Evolutionary conservation across 139 green algal species (phyloP).

Genomic region (Edaphochlamys debaryana): DNA sequence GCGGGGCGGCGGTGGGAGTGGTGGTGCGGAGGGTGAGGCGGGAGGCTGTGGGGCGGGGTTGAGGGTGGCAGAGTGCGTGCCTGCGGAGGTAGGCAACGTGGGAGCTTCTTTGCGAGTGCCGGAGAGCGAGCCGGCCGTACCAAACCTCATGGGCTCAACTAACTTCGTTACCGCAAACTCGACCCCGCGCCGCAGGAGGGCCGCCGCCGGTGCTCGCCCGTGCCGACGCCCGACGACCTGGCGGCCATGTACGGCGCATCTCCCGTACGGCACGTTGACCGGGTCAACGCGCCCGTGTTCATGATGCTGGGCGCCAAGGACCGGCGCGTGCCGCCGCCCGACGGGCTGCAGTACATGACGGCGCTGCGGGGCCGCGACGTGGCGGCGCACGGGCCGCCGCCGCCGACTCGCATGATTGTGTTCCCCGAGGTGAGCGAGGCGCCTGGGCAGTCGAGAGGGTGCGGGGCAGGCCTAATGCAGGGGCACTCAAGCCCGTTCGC

Average conservation of each 20-base stretch:
- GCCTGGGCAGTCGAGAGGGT: no score
- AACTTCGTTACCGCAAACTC: no score
- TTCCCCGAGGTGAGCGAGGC: conserved; percentile 63
- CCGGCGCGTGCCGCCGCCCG: conserved; percentile 59
- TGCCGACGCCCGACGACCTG: conserved; percentile 74
- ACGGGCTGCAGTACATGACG: conserved; percentile 80
- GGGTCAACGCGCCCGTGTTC: conserved; percentile 76
- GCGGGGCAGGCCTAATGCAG: no score
- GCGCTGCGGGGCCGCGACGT: conserved; percentile 64
- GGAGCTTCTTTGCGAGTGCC: no score
- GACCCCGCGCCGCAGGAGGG: conserved; percentile 52
- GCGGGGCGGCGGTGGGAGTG: background rate
- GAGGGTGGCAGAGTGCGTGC: no score
- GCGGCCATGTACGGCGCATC: conserved; percentile 70
- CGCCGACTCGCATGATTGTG: conserved; percentile 63
- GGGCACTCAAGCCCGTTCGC: no score
- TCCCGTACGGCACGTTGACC: conserved; percentile 74
- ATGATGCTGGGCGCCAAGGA: conserved; percentile 91
- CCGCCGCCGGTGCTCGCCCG: conserved; percentile 45
- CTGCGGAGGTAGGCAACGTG: no score
- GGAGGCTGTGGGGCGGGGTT: no score
- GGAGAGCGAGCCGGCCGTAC: no score
- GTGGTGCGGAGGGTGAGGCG: no score
- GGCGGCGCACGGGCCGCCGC: conserved; percentile 21
- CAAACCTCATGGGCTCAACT: no score